phyloP scores from a whole-genome alignment of 495 filamentous ascomycete genomes.

The Hamigera avellanea region DNA sequence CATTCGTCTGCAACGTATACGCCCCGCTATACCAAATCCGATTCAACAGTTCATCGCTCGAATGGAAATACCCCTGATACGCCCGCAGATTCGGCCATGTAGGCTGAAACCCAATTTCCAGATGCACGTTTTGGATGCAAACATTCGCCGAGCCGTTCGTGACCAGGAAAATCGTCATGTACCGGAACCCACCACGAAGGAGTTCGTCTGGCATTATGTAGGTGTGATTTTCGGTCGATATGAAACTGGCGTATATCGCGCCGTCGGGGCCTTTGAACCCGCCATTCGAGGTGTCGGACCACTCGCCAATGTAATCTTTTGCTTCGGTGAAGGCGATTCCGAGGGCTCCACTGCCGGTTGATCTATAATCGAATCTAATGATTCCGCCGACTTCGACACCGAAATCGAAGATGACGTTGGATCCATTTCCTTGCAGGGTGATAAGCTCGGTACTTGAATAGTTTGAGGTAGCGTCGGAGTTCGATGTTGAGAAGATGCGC shows the following conservation, averaged over 20 bases:
- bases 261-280: slow-evolving; percentile 39
- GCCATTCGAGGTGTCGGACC: slow-evolving; percentile 48
- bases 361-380: slow-evolving; percentile 35
- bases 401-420: slow-evolving; percentile 43
- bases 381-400: slow-evolving; percentile 48
- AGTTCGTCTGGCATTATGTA: slow-evolving; percentile 43
- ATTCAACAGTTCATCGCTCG: slow-evolving; percentile 47
- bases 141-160: slow-evolving; percentile 21
- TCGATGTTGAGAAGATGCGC: slow-evolving; percentile 28
- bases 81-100: slow-evolving; percentile 52
- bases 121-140: slow-evolving; percentile 25
- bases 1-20: slow-evolving; percentile 50
- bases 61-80: slow-evolving; percentile 54
- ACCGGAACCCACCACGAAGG: slow-evolving; percentile 50
- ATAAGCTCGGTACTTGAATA: slow-evolving; percentile 16
- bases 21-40: slow-evolving; percentile 55
- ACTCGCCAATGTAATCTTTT: slow-evolving; percentile 49
- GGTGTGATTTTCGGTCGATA: slow-evolving; percentile 24
- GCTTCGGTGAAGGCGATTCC: slow-evolving; percentile 53
- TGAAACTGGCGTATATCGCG: slow-evolving; percentile 40
- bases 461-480: slow-evolving; percentile 17
- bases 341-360: slow-evolving; percentile 33
- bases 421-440: slow-evolving; percentile 31
- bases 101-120: slow-evolving; percentile 48
- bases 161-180: slow-evolving; percentile 44